Conservation (phyloP, 306 rosid genomes). For the Rosa multiflora region DNA sequence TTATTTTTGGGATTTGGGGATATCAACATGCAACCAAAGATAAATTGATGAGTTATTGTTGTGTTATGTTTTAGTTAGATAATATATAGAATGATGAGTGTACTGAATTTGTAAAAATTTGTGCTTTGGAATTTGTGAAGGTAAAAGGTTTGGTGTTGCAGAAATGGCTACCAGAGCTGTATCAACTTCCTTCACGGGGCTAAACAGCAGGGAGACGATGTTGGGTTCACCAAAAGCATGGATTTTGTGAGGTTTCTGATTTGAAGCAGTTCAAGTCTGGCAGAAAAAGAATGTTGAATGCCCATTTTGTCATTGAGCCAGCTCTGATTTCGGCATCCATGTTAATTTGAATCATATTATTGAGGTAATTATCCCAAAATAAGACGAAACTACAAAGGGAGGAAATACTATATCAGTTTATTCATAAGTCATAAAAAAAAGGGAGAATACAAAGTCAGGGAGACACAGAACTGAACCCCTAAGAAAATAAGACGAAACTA, state of each 20-base stretch:
- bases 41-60: no score
- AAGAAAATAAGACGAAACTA: no score
- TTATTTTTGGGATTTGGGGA: no score
- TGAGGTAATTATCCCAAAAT: no score
- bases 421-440: no score
- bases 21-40: no score
- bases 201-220: slow-evolving; percentile 58
- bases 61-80: not conserved
- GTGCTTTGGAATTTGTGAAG: slow-evolving; percentile 33
- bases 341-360: no score
- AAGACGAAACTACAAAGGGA: no score
- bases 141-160: slow-evolving; percentile 22
- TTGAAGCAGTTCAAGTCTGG: slow-evolving; percentile 47
- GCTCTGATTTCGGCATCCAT: not conserved
- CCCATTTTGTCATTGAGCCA: slow-evolving; percentile 7
- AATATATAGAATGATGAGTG: not conserved
- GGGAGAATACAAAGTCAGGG: no score
- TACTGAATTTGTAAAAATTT: slow-evolving; percentile 22
- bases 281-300: slow-evolving; percentile 28
- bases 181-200: slow-evolving; percentile 57
- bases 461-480: no score
- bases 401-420: not conserved
- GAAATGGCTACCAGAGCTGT: slow-evolving; percentile 75
- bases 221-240: slow-evolving; percentile 65
- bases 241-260: slow-evolving; percentile 75